phyloP scores from a whole-genome alignment of 768 basidiomycete genomes.

The Suillus subaureus region DNA sequence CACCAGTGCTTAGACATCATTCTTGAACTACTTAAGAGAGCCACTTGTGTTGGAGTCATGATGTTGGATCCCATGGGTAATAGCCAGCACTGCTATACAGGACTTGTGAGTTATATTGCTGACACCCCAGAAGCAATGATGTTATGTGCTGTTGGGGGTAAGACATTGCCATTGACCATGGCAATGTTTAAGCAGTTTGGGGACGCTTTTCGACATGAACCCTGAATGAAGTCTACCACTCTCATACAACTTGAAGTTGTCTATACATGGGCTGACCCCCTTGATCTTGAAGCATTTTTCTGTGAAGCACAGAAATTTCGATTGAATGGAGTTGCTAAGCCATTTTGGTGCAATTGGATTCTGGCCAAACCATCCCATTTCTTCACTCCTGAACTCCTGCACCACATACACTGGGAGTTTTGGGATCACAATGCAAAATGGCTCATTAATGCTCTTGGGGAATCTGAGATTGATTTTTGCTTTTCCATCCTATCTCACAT shows the following conservation, averaged over 20 bases:
- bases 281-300: neutral
- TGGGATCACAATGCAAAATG: too few relatives aligned
- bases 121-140: slow-evolving; percentile 35
- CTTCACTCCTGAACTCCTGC: too few relatives aligned
- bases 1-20: slow-evolving; percentile 36
- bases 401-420: too few relatives aligned
- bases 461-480: too few relatives aligned
- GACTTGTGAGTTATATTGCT: slow-evolving; percentile 32
- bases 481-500: too few relatives aligned
- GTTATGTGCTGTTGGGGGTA: slow-evolving; percentile 31
- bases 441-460: too few relatives aligned
- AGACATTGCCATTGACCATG: slow-evolving; percentile 14
- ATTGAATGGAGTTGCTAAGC: slow-evolving; percentile 29
- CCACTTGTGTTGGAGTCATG: slow-evolving; percentile 28
- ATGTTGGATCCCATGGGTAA: slow-evolving; percentile 30
- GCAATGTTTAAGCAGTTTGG: slow-evolving; percentile 27
- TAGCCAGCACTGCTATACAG: slow-evolving; percentile 29
- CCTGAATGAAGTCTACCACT: too few relatives aligned
- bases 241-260: neutral
- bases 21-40: slow-evolving; percentile 30
- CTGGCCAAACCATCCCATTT: too few relatives aligned
- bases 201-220: neutral
- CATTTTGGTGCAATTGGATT: too few relatives aligned
- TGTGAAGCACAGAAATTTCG: neutral
- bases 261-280: slow-evolving; percentile 12